Percentiles rank a stretch among this genome's conserved stretches.
These are phyloP conservation scores for Acacia confusa DNA, from an alignment of 306 rosid species.

Conservation along the genomic window DNA sequence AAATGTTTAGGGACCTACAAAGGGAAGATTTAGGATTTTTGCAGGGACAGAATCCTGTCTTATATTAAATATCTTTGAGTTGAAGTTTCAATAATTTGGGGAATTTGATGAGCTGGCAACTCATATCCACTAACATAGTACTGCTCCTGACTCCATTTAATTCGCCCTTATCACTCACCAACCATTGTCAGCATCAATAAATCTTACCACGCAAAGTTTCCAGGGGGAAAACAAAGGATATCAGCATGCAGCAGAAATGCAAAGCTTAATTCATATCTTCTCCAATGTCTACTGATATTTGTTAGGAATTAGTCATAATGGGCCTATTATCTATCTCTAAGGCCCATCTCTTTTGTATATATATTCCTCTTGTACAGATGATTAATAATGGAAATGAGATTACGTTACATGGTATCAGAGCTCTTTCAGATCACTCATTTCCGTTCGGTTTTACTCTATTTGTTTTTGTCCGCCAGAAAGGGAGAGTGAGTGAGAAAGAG, in stretches of 20 bases:
- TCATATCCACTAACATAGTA: neutral
- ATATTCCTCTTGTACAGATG: too few relatives aligned
- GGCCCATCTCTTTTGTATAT: too few relatives aligned
- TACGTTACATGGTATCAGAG: too few relatives aligned
- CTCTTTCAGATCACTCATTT: too few relatives aligned
- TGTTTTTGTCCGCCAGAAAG: too few relatives aligned
- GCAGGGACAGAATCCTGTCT: neutral
- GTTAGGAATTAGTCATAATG: too few relatives aligned
- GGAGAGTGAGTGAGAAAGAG: too few relatives aligned
- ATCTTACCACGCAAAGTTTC: neutral
- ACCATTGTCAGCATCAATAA: neutral
- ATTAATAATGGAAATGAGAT: too few relatives aligned
- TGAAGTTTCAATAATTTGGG: conserved; percentile 14
- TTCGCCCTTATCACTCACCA: neutral
- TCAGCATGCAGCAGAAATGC: conserved; percentile 6
- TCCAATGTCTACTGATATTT: conserved; percentile 9
- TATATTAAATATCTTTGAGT: neutral
- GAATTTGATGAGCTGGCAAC: neutral
- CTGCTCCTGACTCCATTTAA: neutral
- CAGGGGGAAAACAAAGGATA: neutral
- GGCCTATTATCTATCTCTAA: too few relatives aligned
- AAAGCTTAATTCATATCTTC: neutral
- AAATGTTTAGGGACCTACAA: neutral
- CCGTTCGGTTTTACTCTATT: too few relatives aligned
- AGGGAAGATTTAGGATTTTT: conserved; percentile 1